These are phyloP conservation scores for Thozetella sp. DNA, from an alignment of 495 filamentous ascomycete species.

Conservation along the genomic window DNA sequence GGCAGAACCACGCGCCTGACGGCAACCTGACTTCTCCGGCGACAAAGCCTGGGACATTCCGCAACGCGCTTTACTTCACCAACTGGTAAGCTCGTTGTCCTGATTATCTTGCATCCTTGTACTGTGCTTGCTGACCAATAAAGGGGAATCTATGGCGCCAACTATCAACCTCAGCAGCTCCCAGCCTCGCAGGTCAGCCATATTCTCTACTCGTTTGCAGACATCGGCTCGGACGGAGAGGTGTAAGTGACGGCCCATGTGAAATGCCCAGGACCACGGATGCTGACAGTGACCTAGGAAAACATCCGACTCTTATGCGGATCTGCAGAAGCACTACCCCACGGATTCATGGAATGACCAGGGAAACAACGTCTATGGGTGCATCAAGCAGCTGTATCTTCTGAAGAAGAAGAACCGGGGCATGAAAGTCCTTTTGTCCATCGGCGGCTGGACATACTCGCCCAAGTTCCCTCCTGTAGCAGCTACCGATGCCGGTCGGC, in stretches of 20 bases:
- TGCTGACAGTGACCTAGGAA: constrained; percentile 25
- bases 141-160: constrained; percentile 77
- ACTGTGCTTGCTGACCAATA: not conserved
- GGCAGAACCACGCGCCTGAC: not conserved
- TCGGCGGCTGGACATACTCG: constrained; percentile 90
- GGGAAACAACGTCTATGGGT: constrained; percentile 75
- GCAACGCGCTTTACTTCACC: constrained; percentile 47
- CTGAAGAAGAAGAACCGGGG: constrained; percentile 82
- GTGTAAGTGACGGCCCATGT: constrained; percentile 62
- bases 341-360: constrained; percentile 69
- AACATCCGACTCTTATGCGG: constrained; percentile 56
- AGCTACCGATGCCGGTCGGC: constrained; percentile 54
- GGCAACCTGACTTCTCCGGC: not conserved
- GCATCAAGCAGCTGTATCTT: constrained; percentile 81
- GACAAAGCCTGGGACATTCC: constrained; percentile 9
- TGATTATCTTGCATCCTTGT: not conserved
- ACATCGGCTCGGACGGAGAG: constrained; percentile 77
- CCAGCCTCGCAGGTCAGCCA: constrained; percentile 81
- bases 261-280: not conserved
- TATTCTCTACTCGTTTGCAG: constrained; percentile 86
- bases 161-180: constrained; percentile 76
- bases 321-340: constrained; percentile 75
- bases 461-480: constrained; percentile 73
- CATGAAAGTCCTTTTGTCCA: constrained; percentile 81
- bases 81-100: constrained; percentile 34